These are phyloP conservation scores for Melaleuca alternifolia DNA, from an alignment of 345 rosid species.

Conservation along the genomic window DNA sequence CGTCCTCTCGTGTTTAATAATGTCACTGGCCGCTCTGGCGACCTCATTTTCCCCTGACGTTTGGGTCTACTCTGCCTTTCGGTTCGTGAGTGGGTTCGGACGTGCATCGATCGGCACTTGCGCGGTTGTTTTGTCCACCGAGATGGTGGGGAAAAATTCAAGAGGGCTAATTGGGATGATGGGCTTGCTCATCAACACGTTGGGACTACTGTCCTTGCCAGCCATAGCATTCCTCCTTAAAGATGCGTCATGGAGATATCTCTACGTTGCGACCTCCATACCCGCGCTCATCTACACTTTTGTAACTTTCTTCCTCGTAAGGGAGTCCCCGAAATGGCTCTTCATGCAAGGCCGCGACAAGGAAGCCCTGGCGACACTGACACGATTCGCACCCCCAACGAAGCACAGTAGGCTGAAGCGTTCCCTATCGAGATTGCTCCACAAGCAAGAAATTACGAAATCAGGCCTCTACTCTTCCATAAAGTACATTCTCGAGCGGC, in stretches of 20 bases:
- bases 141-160: constrained; percentile 29
- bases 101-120: constrained; percentile 20
- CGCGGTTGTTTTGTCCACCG: constrained; percentile 26
- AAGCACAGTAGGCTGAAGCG: background rate
- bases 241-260: constrained; percentile 33
- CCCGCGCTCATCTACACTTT: constrained; percentile 20
- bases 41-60: constrained; percentile 17
- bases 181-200: constrained; percentile 30
- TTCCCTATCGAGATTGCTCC: background rate
- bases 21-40: constrained; percentile 20
- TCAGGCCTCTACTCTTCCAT: constrained; percentile 1
- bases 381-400: background rate
- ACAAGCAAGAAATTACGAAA: background rate
- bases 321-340: constrained; percentile 55
- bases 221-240: constrained; percentile 21
- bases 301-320: constrained; percentile 14
- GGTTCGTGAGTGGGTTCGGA: constrained; percentile 18
- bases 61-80: constrained; percentile 21
- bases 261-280: constrained; percentile 30
- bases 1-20: constrained; percentile 12
- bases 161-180: constrained; percentile 32
- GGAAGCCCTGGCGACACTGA: constrained; percentile 22
- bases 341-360: constrained; percentile 19
- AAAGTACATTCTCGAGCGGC: background rate
- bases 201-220: constrained; percentile 46